Percentiles rank a stretch among this genome's conserved stretches.
Evolutionary conservation across 352 stramenopile species (phyloP).

Genomic region (Globisporangium carolinianum): DNA sequence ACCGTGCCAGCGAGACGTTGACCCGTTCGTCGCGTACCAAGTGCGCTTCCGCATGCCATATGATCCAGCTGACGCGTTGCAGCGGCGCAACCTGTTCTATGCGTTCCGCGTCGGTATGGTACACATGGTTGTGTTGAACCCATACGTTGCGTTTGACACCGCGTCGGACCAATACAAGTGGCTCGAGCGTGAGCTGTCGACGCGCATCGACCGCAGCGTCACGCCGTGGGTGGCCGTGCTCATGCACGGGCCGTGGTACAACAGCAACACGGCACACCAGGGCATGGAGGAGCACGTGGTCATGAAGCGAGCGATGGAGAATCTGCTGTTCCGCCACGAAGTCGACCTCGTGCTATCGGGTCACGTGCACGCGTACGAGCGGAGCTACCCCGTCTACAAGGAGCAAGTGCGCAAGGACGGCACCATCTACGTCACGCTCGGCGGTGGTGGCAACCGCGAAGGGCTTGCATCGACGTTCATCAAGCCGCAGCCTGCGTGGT

Average conservation of each 20-base stretch:
- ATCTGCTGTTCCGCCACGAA: conserved; percentile 30
- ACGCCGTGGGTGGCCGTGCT: conserved; percentile 90
- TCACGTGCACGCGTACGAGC: conserved; percentile 50
- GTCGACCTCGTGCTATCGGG: conserved; percentile 39
- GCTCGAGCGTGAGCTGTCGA: conserved; percentile 70
- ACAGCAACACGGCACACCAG: conserved; percentile 55
- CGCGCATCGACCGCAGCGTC: conserved; percentile 54
- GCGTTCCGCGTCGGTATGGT: conserved; percentile 49
- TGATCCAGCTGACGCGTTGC: no score
- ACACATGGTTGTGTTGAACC: conserved; percentile 49
- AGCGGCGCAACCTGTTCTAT: conserved; percentile 26
- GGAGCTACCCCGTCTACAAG: conserved; percentile 39
- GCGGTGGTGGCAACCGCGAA: conserved; percentile 45
- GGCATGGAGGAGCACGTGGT: conserved; percentile 38
- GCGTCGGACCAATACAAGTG: conserved; percentile 74
- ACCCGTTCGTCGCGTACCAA: conserved; percentile 34
- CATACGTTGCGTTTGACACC: conserved; percentile 26
- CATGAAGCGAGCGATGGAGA: conserved; percentile 35
- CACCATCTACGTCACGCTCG: conserved; percentile 40
- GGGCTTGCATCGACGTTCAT: conserved; percentile 1
- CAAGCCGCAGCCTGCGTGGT: no score
- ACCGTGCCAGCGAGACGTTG: conserved; percentile 30
- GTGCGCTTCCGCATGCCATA: not conserved
- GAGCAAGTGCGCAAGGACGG: conserved; percentile 32
- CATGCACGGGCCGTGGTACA: conserved; percentile 67